Evolutionary conservation across 2,329 filamentous ascomycete species (phyloP), one percentile per base, ranked within the genome.

Genomic region (Thielaviopsis ethacetica): DNA sequence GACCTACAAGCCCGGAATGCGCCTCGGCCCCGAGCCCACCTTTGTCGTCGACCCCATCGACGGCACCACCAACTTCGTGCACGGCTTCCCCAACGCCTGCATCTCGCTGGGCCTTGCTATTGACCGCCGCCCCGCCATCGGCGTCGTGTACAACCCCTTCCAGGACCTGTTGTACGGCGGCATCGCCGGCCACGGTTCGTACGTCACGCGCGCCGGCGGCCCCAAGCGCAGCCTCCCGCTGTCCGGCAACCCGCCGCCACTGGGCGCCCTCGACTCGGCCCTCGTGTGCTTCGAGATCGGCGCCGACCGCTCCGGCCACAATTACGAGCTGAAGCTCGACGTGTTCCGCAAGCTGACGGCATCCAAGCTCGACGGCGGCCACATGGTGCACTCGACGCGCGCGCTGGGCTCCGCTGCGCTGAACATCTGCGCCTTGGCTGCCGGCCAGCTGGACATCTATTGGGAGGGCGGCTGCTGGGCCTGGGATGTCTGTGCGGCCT

Each of bases 401-500:
- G 81, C 76, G 41, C 71, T 88, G 62, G 87, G 87, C 2, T 83
- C 79, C 56, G 87, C 87, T 7, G 87, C 87, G 49, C 72, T 91
- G 65, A 91, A 91, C 68, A 70, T 91, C 19, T 88, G 85, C 60
- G 78, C 76, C 47, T 83, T 88, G 3, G 87, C 87, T 2, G 79
- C 81, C 10, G 87, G 87, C 0, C 77, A 82, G 68, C 65, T 88
- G 26, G 87, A 91, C 68, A 65, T 81, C 22, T 91, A 88, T 68
- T 91, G 87, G 87, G 87, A 91, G 71, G 86, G 84, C 44, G 87
- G 88, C 0, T 89, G 85, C 69, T 91, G 86, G 80, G 85, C 86
- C 1, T 91, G 87, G 87, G 87, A 91, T 68, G 87, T 91, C 2
- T 88, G 85, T 67, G 88, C 88, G 5, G 87, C 83, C 0, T 91